A percentile compares a stretch with the other conserved stretches of the same genome.
Evolutionary conservation across 2,329 filamentous ascomycete species (phyloP).

Genomic region (Paracoccidioides lutzii): DNA sequence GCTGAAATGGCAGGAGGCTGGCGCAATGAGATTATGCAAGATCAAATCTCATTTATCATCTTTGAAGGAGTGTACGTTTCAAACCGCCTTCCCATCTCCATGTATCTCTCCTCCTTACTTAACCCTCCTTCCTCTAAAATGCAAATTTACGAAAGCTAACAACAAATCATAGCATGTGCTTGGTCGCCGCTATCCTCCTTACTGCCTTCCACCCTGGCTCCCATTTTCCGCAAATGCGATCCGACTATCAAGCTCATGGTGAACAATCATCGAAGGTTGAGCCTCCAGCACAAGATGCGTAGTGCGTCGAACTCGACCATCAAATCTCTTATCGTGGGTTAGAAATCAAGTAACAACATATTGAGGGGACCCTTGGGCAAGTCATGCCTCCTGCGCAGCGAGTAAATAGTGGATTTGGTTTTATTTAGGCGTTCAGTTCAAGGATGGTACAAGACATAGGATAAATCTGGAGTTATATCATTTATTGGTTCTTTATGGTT

Average conservation of each 20-base stretch:
- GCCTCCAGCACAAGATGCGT: not conserved
- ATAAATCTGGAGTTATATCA: too few relatives aligned
- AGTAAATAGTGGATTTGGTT: not conserved
- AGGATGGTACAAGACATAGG: too few relatives aligned
- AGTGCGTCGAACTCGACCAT: not conserved
- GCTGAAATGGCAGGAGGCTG: constrained; percentile 39
- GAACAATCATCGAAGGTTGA: not conserved
- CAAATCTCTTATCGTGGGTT: not conserved
- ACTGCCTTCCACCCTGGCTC: constrained; percentile 43
- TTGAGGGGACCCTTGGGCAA: not conserved
- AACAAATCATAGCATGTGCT: constrained; percentile 25
- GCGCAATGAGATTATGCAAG: constrained; percentile 34
- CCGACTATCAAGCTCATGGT: not conserved
- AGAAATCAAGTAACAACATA: not conserved
- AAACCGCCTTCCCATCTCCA: not conserved
- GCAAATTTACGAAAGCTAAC: not conserved
- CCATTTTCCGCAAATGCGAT: constrained; percentile 36
- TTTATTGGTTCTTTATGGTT: too few relatives aligned
- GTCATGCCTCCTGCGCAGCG: not conserved
- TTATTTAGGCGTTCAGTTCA: not conserved
- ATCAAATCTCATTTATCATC: constrained; percentile 39
- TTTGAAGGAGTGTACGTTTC: constrained; percentile 38
- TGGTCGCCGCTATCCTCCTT: constrained; percentile 39
- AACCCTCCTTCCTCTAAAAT: not conserved
- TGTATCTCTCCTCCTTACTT: not conserved